Base-by-base conservation (phyloP, 768 basidiomycete genomes). In the Rubroboletus pulcherrimus region DNA sequence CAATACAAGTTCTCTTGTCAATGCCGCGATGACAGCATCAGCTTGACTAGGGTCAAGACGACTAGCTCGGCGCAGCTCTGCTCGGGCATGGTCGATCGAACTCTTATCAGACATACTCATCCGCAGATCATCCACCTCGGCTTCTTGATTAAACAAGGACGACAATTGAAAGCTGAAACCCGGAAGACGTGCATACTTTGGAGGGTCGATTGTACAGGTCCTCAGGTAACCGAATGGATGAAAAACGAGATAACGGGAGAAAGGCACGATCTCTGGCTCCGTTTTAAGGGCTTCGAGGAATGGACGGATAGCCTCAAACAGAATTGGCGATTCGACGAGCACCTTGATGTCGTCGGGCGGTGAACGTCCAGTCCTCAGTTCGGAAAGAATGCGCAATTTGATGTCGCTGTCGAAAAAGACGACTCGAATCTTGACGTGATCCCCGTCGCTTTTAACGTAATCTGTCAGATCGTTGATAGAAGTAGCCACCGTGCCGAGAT, bases 21-120 rank as follows among this genome's bases (percentile, higher is more conserved):
- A 65, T 0, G 81, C 74, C 53, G 84, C 80, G 4, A 92, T 66
- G 3, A 91, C 73, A 1, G 89, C 84, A 52, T 88, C 84, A 0
- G 78, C 83, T 64, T 92, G 90, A 66, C 85, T 87, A 0, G 79
- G 74, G 58, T 92, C 90, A 30, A 92, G 73, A 7, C 78, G 72
- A 62, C 84, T 89, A 4, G 71, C 67, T 17, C 62, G 55, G 40
- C 58, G 70, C n/a, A 90, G 66, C 40, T 75, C 73, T 21, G 66
- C 56, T 6, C 82, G 77, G 0, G 81, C 85, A n/a, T 54, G 55
- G 4, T 63, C 73, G n/a, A 86, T 64, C 0, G 84, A 82, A 10
- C 51, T 57, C 8, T 64, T 68, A 51, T 82, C 76, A 1, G 70
- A 66, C 0, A 76, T 75, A 46, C 70, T 66, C 44, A 86, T 69